These are phyloP conservation scores for Polygonum maritimum DNA, from an alignment of 148 eudicot species.

Conservation along the genomic window DNA sequence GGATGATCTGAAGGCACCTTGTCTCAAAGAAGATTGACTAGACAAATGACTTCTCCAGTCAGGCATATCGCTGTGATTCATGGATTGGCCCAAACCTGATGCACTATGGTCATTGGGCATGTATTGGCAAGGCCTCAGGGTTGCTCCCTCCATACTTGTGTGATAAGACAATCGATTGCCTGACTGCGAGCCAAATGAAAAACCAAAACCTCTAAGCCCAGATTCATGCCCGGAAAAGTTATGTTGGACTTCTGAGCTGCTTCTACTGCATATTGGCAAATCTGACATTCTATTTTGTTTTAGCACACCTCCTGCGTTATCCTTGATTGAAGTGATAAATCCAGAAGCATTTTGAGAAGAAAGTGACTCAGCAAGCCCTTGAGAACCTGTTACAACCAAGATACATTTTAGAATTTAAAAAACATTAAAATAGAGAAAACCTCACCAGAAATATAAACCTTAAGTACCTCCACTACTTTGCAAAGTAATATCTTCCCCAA, in stretches of 20 bases:
- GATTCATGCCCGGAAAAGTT: slow-evolving; percentile 16
- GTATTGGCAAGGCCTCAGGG: slow-evolving; percentile 20
- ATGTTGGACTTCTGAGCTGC: slow-evolving; percentile 14
- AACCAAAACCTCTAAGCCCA: slow-evolving; percentile 17
- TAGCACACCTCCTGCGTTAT: slow-evolving; percentile 21
- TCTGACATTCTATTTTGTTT: slow-evolving; percentile 21
- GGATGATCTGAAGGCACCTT: slow-evolving; percentile 24
- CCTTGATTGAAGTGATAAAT: slow-evolving; percentile 18
- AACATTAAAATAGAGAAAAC: slow-evolving; percentile 17
- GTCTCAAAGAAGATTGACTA: slow-evolving; percentile 25
- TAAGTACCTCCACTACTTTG: slow-evolving; percentile 40
- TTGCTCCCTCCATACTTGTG: slow-evolving; percentile 28
- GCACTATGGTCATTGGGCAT: slow-evolving; percentile 21
- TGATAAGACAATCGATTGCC: slow-evolving; percentile 18
- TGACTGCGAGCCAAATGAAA: slow-evolving; percentile 14
- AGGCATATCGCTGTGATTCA: slow-evolving; percentile 15
- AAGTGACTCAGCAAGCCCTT: slow-evolving; percentile 22
- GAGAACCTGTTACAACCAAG: slow-evolving; percentile 38
- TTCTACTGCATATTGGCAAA: slow-evolving; percentile 16
- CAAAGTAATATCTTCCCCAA: slow-evolving; percentile 28
- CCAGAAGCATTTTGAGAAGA: slow-evolving; percentile 21
- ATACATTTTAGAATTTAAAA: slow-evolving; percentile 21
- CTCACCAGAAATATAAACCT: slow-evolving; percentile 12
- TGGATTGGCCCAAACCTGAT: slow-evolving; percentile 12
- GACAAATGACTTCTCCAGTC: slow-evolving; percentile 25